These are phyloP conservation scores for Adansonia digitata DNA, from an alignment of 345 rosid genomes.

Conservation along the genomic window DNA sequence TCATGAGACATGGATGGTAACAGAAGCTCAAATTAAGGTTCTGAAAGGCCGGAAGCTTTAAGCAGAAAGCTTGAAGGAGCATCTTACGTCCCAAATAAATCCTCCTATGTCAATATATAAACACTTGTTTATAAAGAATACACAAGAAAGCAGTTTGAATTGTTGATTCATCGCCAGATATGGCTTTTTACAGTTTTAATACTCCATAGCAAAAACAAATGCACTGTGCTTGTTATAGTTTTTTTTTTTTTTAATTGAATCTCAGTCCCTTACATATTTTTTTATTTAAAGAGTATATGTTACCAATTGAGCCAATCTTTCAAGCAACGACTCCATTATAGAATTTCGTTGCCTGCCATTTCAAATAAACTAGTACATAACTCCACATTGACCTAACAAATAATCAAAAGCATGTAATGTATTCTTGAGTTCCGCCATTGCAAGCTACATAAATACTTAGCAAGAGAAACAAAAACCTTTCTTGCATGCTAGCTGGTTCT, in stretches of 20 bases:
- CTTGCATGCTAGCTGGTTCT: conserved; percentile 45
- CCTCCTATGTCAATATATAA: too few species aligned
- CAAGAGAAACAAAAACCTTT: conserved; percentile 19
- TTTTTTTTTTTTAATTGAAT: neutral
- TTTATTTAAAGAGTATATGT: neutral
- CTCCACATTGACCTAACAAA: neutral
- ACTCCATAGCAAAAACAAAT: too few species aligned
- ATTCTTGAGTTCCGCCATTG: neutral
- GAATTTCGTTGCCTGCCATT: neutral
- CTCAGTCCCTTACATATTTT: neutral
- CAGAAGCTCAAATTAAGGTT: neutral
- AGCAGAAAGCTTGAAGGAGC: too few species aligned
- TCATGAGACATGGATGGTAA: neutral
- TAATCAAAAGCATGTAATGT: neutral
- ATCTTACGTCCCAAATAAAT: too few species aligned
- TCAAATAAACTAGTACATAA: neutral
- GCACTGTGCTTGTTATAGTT: neutral
- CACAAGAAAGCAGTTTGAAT: too few species aligned
- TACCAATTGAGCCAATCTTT: neutral
- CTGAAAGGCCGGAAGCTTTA: neutral
- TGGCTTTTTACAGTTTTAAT: too few species aligned
- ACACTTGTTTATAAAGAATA: too few species aligned
- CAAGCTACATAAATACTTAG: neutral
- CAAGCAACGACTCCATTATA: neutral
- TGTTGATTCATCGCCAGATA: too few species aligned